phyloP scores from a whole-genome alignment of 2,329 filamentous ascomycete species.

The Lachnellula willkommii region DNA sequence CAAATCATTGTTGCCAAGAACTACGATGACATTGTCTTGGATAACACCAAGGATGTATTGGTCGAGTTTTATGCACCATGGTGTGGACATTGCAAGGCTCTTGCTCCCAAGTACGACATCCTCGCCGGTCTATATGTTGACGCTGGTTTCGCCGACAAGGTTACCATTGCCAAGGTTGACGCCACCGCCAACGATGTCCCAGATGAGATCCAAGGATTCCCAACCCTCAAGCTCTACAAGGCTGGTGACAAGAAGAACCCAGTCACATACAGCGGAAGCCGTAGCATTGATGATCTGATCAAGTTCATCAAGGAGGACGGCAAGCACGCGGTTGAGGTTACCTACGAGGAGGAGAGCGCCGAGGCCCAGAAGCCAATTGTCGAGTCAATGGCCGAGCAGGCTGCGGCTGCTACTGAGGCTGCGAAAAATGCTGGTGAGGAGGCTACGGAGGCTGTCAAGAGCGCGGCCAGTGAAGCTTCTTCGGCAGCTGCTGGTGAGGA shows the following conservation, averaged over 20 bases:
- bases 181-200: slow-evolving; percentile 94
- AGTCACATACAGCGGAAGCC: slow-evolving; percentile 79
- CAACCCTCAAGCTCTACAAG: slow-evolving; percentile 96
- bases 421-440: slow-evolving; percentile 39
- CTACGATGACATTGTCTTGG: slow-evolving; percentile 86
- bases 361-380: slow-evolving; percentile 38
- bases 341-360: slow-evolving; percentile 50
- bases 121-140: slow-evolving; percentile 71
- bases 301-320: slow-evolving; percentile 94
- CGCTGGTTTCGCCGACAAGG: slow-evolving; percentile 72
- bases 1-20: slow-evolving; percentile 85
- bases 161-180: slow-evolving; percentile 95
- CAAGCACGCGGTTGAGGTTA: slow-evolving; percentile 73
- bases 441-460: slow-evolving; percentile 44
- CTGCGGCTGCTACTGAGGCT: slow-evolving; percentile 34
- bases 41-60: slow-evolving; percentile 94
- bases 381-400: slow-evolving; percentile 36
- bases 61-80: slow-evolving; percentile 98
- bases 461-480: slow-evolving; percentile 41
- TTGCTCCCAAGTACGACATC: slow-evolving; percentile 95
- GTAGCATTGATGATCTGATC: slow-evolving; percentile 86
- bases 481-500: slow-evolving; percentile 37
- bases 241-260: slow-evolving; percentile 82
- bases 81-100: slow-evolving; percentile 99
- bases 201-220: slow-evolving; percentile 95